phyloP scores from a whole-genome alignment of 441 rosid genomes.

The Manihot esculenta region DNA sequence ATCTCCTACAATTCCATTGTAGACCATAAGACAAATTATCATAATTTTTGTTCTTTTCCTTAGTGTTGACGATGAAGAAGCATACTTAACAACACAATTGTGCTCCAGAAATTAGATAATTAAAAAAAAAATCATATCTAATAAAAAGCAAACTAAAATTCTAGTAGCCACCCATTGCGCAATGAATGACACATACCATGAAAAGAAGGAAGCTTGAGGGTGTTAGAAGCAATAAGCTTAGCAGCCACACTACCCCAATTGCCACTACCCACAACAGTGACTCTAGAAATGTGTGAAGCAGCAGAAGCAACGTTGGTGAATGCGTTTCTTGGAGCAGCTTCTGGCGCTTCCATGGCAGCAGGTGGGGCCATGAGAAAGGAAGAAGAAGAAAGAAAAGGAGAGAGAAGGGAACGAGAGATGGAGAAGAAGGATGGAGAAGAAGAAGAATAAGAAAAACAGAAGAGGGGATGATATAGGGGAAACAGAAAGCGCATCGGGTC shows the following conservation, averaged over 20 bases:
- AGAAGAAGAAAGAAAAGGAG: constrained; percentile 8
- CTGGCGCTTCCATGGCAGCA: constrained; percentile 28
- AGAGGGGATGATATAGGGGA: constrained; percentile 33
- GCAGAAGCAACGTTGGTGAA: neutral
- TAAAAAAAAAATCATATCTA: neutral
- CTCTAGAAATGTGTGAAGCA: constrained; percentile 43
- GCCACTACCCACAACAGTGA: constrained; percentile 93
- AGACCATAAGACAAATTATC: neutral
- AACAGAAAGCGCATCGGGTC: constrained; percentile 37
- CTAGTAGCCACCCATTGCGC: neutral
- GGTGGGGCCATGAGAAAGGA: constrained; percentile 42
- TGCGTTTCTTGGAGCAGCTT: neutral
- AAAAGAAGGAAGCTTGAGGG: constrained; percentile 68
- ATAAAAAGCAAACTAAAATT: neutral
- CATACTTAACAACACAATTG: neutral
- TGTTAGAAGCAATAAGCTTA: constrained; percentile 89
- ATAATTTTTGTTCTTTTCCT: neutral
- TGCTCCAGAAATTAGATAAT: neutral
- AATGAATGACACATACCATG: constrained; percentile 49
- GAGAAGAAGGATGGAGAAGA: constrained; percentile 21
- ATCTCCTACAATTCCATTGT: neutral
- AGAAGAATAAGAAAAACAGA: constrained; percentile 23
- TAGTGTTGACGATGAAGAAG: neutral
- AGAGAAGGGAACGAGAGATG: constrained; percentile 15
- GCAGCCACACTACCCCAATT: constrained; percentile 99